These are phyloP conservation scores for Mollisia scopiformis DNA, from an alignment of 2,329 filamentous ascomycete genomes.

Conservation along the genomic window DNA sequence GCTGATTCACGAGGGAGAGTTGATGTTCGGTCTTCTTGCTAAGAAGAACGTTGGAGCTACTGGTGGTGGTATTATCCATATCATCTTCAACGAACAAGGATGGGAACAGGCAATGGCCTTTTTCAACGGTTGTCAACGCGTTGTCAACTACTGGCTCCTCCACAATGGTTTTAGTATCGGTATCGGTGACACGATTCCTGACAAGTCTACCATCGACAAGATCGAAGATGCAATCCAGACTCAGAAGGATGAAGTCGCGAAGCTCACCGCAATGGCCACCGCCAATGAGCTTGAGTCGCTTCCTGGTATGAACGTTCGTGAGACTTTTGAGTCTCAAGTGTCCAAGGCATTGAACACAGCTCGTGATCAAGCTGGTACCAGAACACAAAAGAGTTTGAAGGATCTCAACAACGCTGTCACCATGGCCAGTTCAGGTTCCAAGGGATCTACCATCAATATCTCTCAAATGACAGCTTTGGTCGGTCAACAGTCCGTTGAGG, in stretches of 20 bases:
- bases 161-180: constrained; percentile 98
- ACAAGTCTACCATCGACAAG: constrained; percentile 79
- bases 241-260: constrained; percentile 80
- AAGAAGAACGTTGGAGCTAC: constrained; percentile 95
- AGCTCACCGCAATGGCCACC: constrained; percentile 77
- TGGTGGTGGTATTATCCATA: constrained; percentile 89
- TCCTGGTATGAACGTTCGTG: constrained; percentile 97
- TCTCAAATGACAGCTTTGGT: constrained; percentile 99
- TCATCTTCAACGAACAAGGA: constrained; percentile 94
- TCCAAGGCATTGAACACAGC: constrained; percentile 92
- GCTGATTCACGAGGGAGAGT: constrained; percentile 81
- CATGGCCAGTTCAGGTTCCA: constrained; percentile 96
- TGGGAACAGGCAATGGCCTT: constrained; percentile 86
- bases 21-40: constrained; percentile 86
- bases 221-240: constrained; percentile 81
- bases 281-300: constrained; percentile 87
- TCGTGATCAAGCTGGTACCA: constrained; percentile 94
- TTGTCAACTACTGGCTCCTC: constrained; percentile 96
- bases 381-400: constrained; percentile 89
- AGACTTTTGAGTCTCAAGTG: constrained; percentile 97
- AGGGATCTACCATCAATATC: constrained; percentile 99
- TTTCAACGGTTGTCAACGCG: constrained; percentile 92
- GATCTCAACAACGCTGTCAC: constrained; percentile 95
- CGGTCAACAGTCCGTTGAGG: constrained; percentile 97
- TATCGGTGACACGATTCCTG: constrained; percentile 97